These are phyloP conservation scores for Incumbomyces delicatus DNA, from an alignment of 2,329 filamentous ascomycete genomes.

Conservation along the genomic window DNA sequence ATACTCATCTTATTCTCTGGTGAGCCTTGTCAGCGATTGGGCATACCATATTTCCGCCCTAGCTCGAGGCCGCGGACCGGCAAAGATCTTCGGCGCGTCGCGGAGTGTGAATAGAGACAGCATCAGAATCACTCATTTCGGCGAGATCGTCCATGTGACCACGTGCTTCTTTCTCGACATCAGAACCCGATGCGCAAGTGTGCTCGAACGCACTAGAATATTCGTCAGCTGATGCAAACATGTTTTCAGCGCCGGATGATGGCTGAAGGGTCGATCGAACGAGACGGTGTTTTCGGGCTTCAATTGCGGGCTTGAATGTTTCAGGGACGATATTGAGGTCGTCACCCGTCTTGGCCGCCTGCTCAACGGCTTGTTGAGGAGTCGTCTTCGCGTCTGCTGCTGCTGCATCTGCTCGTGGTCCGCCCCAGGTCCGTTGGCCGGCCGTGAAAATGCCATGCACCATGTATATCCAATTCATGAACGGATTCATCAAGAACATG, in stretches of 20 bases:
- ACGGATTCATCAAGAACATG: slow-evolving; percentile 92
- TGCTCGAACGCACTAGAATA: neutral
- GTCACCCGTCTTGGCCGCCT: slow-evolving; percentile 68
- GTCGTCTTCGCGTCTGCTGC: slow-evolving; percentile 66
- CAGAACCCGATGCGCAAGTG: slow-evolving; percentile 8
- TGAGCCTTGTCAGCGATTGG: too few species aligned
- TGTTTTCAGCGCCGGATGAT: slow-evolving; percentile 63
- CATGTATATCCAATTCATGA: slow-evolving; percentile 99
- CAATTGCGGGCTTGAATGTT: slow-evolving; percentile 54
- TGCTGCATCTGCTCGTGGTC: slow-evolving; percentile 80
- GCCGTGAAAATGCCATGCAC: slow-evolving; percentile 93
- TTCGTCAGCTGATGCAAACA: slow-evolving; percentile 64
- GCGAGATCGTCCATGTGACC: slow-evolving; percentile 12
- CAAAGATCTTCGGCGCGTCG: slow-evolving; percentile 7
- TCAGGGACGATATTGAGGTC: slow-evolving; percentile 85
- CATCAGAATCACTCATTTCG: slow-evolving; percentile 19
- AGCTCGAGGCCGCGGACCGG: neutral
- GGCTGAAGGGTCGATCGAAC: slow-evolving; percentile 53
- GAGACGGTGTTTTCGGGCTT: slow-evolving; percentile 18
- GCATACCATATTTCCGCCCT: too few species aligned
- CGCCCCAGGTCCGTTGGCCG: slow-evolving; percentile 90
- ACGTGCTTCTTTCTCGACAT: slow-evolving; percentile 5
- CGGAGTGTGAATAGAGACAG: slow-evolving; percentile 19
- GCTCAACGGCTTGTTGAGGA: slow-evolving; percentile 72
- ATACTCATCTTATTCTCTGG: too few species aligned